Conservation (phyloP, 169 alveolate genomes). For the Eimeria zaria region DNA sequence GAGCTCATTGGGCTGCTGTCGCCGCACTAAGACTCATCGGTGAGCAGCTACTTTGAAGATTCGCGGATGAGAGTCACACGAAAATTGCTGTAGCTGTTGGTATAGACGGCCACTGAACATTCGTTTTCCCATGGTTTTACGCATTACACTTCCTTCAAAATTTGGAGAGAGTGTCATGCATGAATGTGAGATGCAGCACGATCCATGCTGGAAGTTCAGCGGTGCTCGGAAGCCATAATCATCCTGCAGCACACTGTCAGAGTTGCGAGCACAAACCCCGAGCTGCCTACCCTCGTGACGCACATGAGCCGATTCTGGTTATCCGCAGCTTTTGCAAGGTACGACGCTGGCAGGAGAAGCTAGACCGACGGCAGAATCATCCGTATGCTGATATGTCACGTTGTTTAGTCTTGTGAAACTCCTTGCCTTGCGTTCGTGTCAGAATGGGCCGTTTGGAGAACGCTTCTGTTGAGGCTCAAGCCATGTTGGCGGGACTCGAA, state of each 20-base stretch:
- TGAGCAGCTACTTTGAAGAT: not conserved
- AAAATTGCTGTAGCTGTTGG: not conserved
- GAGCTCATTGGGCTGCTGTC: slow-evolving; percentile 82
- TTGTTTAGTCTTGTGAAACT: not conserved
- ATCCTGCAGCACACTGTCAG: slow-evolving; percentile 82
- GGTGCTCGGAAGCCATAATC: slow-evolving; percentile 79
- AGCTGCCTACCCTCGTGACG: slow-evolving; percentile 79
- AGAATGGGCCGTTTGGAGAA: slow-evolving; percentile 78
- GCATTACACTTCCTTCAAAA: not conserved
- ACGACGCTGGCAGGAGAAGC: not conserved
- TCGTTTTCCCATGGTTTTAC: not conserved
- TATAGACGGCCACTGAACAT: not conserved
- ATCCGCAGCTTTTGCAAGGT: slow-evolving; percentile 79
- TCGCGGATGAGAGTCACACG: not conserved
- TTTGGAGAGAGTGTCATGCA: not conserved
- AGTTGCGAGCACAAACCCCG: slow-evolving; percentile 63
- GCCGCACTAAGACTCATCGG: slow-evolving; percentile 84
- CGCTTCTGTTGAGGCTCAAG: slow-evolving; percentile 75
- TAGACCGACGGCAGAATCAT: not conserved
- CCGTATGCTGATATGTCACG: not conserved
- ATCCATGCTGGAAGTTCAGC: slow-evolving; percentile 77
- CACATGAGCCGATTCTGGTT: slow-evolving; percentile 83
- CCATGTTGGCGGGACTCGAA: slow-evolving; percentile 78
- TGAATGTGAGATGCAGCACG: slow-evolving; percentile 62
- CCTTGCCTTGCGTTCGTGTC: not conserved